Evolutionary conservation across 805 yeast species (phyloP).

Genomic region (Saccharomycopsis sp.): DNA sequence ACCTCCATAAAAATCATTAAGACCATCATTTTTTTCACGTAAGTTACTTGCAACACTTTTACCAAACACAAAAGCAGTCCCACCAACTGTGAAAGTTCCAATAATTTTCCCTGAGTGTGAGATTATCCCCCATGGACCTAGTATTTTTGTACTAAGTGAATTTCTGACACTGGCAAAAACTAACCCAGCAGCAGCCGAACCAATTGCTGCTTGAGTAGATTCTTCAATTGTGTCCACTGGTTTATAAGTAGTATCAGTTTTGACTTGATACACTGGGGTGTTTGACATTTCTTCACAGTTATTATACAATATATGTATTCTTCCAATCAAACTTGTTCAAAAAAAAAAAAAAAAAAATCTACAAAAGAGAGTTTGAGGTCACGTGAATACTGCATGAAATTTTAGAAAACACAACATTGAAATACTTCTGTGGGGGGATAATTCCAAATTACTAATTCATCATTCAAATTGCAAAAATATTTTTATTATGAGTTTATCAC

Average conservation of each 20-base stretch:
- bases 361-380: too few species aligned
- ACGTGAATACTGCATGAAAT: too few species aligned
- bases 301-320: background rate
- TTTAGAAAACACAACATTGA: too few species aligned
- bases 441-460: too few species aligned
- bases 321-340: constrained; percentile 5
- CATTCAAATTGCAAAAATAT: too few species aligned
- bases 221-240: constrained; percentile 51
- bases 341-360: too few species aligned
- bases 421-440: too few species aligned
- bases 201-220: constrained; percentile 39
- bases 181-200: constrained; percentile 40
- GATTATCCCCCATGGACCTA: constrained; percentile 31
- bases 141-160: constrained; percentile 36
- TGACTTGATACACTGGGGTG: constrained; percentile 14
- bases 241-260: constrained; percentile 28
- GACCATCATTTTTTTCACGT: constrained; percentile 55
- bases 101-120: constrained; percentile 28
- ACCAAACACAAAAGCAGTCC: constrained; percentile 39
- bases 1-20: constrained; percentile 48
- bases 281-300: constrained; percentile 3
- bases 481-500: constrained; percentile 1
- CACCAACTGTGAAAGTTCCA: constrained; percentile 39
- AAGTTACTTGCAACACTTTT: constrained; percentile 47
- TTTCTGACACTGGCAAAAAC: constrained; percentile 43